Conservation (phyloP, 495 filamentous ascomycete species). For the Penicillium antarcticum region DNA sequence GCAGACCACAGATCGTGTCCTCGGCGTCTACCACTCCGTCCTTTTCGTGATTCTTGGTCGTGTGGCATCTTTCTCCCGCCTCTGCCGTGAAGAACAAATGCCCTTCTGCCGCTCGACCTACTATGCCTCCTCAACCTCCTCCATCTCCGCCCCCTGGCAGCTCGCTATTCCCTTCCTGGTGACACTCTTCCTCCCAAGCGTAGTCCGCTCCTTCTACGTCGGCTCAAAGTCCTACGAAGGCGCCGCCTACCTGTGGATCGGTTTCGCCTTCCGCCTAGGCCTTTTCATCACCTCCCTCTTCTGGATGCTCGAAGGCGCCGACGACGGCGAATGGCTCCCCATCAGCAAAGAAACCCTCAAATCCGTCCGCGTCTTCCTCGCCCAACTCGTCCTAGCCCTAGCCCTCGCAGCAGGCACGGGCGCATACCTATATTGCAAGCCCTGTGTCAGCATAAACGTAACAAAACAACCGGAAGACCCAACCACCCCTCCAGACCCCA, state of each 20-base stretch:
- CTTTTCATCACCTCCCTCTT: conserved; percentile 75
- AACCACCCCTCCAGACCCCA: conserved; percentile 33
- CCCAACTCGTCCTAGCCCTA: conserved; percentile 68
- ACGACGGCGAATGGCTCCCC: conserved; percentile 82
- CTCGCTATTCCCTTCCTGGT: conserved; percentile 73
- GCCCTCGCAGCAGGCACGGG: conserved; percentile 65
- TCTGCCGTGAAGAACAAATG: conserved; percentile 98
- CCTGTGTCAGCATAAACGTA: conserved; percentile 61
- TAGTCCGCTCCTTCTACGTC: conserved; percentile 74
- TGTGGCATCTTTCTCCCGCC: conserved; percentile 80
- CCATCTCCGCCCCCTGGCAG: conserved; percentile 91
- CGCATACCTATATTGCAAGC: conserved; percentile 71
- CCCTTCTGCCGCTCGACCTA: conserved; percentile 94
- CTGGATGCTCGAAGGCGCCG: conserved; percentile 88
- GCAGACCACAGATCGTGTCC: conserved; percentile 56
- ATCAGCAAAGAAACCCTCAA: conserved; percentile 64
- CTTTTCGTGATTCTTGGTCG: conserved; percentile 80
- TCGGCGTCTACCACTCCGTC: conserved; percentile 80
- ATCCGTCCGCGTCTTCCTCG: conserved; percentile 67
- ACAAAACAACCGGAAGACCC: conserved; percentile 25
- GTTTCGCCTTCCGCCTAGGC: conserved; percentile 71
- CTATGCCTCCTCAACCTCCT: conserved; percentile 86
- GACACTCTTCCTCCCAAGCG: conserved; percentile 67
- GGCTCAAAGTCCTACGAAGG: conserved; percentile 81
- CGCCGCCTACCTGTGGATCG: conserved; percentile 77